A percentile compares a stretch with the other conserved stretches of the same genome.
phyloP scores from a whole-genome alignment of 2,329 filamentous ascomycete genomes.

The Neonectria ditissima region DNA sequence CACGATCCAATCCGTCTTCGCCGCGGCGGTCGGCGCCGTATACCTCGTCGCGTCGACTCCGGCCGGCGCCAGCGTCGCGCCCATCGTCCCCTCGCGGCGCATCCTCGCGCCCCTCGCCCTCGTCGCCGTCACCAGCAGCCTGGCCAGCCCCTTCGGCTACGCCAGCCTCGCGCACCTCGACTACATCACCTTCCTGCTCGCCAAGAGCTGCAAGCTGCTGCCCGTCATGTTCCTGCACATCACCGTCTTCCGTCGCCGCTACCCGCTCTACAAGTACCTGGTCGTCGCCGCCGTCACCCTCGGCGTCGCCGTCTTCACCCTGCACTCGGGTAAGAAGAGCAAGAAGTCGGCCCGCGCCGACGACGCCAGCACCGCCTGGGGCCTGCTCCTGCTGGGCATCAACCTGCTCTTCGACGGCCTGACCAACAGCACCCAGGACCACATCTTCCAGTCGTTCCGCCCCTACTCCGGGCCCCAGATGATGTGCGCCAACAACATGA shows the following conservation, averaged over 20 bases:
- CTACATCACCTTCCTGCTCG: constrained; percentile 97
- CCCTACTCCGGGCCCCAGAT: constrained; percentile 94
- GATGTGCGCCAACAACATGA: constrained; percentile 98
- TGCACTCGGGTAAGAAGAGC: constrained; percentile 76
- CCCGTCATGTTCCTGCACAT: constrained; percentile 98
- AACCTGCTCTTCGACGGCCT: constrained; percentile 96
- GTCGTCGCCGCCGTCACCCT: constrained; percentile 92
- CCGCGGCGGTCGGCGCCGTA: constrained; percentile 81
- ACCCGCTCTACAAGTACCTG: constrained; percentile 95
- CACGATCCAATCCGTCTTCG: constrained; percentile 92
- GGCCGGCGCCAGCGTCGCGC: constrained; percentile 55
- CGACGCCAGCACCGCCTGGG: constrained; percentile 77
- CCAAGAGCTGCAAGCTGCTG: constrained; percentile 98
- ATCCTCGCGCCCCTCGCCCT: constrained; percentile 85
- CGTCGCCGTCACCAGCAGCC: constrained; percentile 86
- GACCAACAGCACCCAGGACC: constrained; percentile 96
- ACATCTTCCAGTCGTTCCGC: constrained; percentile 85
- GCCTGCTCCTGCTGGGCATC: constrained; percentile 83
- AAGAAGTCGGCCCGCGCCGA: constrained; percentile 59
- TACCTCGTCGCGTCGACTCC: constrained; percentile 80
- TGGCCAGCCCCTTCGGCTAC: constrained; percentile 96
- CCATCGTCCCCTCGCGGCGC: constrained; percentile 80
- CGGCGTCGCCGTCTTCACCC: constrained; percentile 93
- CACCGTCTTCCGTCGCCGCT: constrained; percentile 87
- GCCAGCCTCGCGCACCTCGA: constrained; percentile 93